Percentiles rank a stretch among this genome's conserved stretches.
These are phyloP conservation scores for Stipa capillata DNA, from an alignment of 176 grass and related monocot species.

Conservation along the genomic window DNA sequence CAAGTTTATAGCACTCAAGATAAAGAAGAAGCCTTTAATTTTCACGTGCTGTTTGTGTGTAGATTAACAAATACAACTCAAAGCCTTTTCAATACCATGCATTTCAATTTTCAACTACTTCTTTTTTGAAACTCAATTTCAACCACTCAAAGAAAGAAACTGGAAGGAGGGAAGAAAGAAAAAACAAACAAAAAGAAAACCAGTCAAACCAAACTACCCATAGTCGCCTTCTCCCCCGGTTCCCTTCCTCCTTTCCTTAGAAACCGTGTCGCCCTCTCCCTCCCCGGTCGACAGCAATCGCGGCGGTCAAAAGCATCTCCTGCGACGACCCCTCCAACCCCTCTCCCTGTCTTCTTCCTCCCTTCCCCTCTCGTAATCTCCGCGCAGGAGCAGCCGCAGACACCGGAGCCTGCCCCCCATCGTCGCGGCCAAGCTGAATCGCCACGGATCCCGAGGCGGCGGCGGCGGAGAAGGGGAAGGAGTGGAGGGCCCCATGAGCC, in stretches of 20 bases:
- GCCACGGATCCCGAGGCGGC: slow-evolving; percentile 17
- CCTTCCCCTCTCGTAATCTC: neutral
- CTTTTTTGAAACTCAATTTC: too few relatives aligned
- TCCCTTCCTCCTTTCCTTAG: slow-evolving; percentile 20
- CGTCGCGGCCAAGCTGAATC: neutral
- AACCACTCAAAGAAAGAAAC: too few relatives aligned
- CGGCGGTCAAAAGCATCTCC: slow-evolving; percentile 60
- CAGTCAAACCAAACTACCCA: slow-evolving; percentile 44
- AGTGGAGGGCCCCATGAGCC: slow-evolving; percentile 28
- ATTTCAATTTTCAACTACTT: neutral
- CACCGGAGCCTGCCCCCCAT: neutral
- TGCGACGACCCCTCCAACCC: slow-evolving; percentile 1
- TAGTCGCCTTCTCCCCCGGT: neutral
- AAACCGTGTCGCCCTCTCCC: slow-evolving; percentile 49
- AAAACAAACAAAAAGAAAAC: slow-evolving; percentile 10
- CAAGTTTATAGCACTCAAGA: too few relatives aligned
- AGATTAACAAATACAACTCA: neutral
- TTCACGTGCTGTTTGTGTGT: neutral
- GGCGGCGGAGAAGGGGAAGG: slow-evolving; percentile 20
- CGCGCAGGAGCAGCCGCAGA: neutral
- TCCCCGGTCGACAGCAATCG: slow-evolving; percentile 28
- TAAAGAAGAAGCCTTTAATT: neutral
- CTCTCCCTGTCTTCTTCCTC: neutral
- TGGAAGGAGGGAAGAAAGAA: neutral
- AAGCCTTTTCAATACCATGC: neutral